These are phyloP conservation scores for Chlorella variabilis DNA, from an alignment of 163 green algal genomes.

Conservation along the genomic window DNA sequence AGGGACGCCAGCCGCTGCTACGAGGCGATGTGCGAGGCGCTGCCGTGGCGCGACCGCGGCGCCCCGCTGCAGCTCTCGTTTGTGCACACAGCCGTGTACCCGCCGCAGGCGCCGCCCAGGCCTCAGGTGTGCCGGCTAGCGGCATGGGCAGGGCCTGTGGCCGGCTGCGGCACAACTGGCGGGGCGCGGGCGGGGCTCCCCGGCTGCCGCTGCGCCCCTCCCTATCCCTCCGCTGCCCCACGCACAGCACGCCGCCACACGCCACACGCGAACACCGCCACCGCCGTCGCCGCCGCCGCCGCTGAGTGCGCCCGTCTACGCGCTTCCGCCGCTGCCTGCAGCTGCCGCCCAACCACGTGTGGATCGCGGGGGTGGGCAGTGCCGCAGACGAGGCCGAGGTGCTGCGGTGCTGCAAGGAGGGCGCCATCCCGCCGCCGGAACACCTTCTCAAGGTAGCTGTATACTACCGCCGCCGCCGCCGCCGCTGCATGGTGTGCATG, in stretches of 20 bases:
- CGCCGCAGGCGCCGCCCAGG: background rate
- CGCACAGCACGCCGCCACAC: too few relatives aligned
- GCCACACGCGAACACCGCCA: too few relatives aligned
- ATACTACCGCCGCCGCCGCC: background rate
- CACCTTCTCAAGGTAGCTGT: conserved; percentile 15
- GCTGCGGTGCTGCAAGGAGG: conserved; percentile 28
- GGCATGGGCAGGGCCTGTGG: too few relatives aligned
- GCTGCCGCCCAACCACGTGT: conserved; percentile 30
- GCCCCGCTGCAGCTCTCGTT: conserved; percentile 8
- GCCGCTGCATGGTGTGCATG: too few relatives aligned
- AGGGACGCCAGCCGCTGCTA: conserved; percentile 36
- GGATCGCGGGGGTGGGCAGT: conserved; percentile 31
- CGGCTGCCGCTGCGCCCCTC: too few relatives aligned
- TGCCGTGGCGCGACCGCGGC: conserved; percentile 13
- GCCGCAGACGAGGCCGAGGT: conserved; percentile 26
- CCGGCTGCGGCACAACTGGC: too few relatives aligned
- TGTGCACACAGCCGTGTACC: background rate
- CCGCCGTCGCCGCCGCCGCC: too few relatives aligned
- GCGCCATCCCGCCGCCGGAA: background rate
- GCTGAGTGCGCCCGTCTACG: too few relatives aligned
- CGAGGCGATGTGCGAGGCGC: conserved; percentile 30
- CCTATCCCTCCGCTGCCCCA: too few relatives aligned
- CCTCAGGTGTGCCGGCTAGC: background rate
- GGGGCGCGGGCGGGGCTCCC: too few relatives aligned
- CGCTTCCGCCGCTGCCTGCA: background rate